Base-by-base conservation (phyloP, 495 filamentous ascomycete genomes). In the Durotheca rogersii region DNA sequence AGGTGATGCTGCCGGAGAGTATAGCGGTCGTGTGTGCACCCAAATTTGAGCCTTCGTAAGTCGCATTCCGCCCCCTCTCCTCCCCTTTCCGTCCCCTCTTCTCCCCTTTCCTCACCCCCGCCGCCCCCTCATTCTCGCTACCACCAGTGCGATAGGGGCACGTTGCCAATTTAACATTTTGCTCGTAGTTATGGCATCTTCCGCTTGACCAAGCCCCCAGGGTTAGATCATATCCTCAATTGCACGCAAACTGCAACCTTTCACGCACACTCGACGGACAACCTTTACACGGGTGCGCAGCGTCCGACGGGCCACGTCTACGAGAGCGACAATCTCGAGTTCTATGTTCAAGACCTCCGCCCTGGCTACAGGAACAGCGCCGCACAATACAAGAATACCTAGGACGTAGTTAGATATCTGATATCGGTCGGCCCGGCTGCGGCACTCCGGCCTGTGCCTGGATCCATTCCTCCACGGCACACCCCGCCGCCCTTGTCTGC, bases 11-110 rank as follows among this genome's bases (percentile, higher is more conserved):
- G 65, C 82, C 88, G 11, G 93, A 98, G 73, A 91, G 87, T 61
- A 92, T 98, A 61, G 93, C 94, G 6, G 94, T 98, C 55, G 93
- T 98, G 35, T 97, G 94, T 69, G 89, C 94, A 20, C 93, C 93
- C 9, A 86, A 78, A 34, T 86, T 85, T 50, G 72, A 76, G 10
- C 89, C 89, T 32, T 83, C 78, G 79, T 89, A 68, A 73, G 84
- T 81, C n/a, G 9, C 23, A 27, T 9, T 4, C 23, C 23, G 4
- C 23, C 23, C 23, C 23, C 9, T 27, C 9, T 27, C 23, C 9
- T 16, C n/a, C 47, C 29, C 17, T 43, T n/a, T n/a, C n/a, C n/a
- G n/a, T n/a, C n/a, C n/a, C 11, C 17, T 27, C 19, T 7, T 36
- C 30, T 5, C 37, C 7, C 14, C 4, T 15, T 44, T 34, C 18